phyloP scores from a whole-genome alignment of 768 basidiomycete species.

The Podaxis sp. region DNA sequence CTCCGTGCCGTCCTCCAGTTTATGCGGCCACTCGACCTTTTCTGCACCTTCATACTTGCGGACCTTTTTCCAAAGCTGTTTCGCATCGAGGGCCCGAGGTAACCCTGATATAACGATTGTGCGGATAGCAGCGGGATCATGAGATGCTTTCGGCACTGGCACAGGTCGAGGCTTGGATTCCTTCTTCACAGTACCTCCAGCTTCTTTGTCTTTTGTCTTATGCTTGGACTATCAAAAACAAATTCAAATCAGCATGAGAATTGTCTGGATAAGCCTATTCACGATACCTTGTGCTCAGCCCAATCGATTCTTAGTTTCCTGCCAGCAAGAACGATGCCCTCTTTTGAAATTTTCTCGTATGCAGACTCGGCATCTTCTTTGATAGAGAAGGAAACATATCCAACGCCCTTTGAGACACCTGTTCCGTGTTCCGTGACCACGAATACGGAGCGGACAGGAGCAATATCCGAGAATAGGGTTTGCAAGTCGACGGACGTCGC shows the following conservation, averaged over 20 bases:
- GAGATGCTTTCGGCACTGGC: slow-evolving; percentile 33
- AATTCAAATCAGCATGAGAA: background rate
- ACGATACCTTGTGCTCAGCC: slow-evolving; percentile 73
- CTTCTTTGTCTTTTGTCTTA: slow-evolving; percentile 41
- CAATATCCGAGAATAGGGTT: slow-evolving; percentile 93
- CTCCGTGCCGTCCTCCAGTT: slow-evolving; percentile 43
- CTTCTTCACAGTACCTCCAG: slow-evolving; percentile 29
- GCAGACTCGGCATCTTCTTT: slow-evolving; percentile 85
- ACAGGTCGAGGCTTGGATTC: slow-evolving; percentile 40
- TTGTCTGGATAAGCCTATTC: slow-evolving; percentile 17
- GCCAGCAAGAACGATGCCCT: slow-evolving; percentile 65
- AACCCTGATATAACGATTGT: slow-evolving; percentile 81
- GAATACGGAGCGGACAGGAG: slow-evolving; percentile 92
- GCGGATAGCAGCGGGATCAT: slow-evolving; percentile 82
- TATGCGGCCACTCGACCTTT: slow-evolving; percentile 69
- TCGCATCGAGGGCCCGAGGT: slow-evolving; percentile 59
- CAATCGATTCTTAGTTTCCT: slow-evolving; percentile 74
- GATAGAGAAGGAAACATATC: slow-evolving; percentile 91
- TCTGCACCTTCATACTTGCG: slow-evolving; percentile 79
- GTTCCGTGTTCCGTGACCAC: slow-evolving; percentile 81
- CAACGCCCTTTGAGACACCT: slow-evolving; percentile 88
- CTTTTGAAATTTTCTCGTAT: slow-evolving; percentile 60
- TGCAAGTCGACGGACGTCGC: slow-evolving; percentile 89
- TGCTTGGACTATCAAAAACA: background rate
- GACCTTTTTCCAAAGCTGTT: slow-evolving; percentile 81